Percentiles rank a stretch among this genome's conserved stretches.
Evolutionary conservation across 208 protist species (phyloP).

Genomic region (Trypanosoma rangeli): DNA sequence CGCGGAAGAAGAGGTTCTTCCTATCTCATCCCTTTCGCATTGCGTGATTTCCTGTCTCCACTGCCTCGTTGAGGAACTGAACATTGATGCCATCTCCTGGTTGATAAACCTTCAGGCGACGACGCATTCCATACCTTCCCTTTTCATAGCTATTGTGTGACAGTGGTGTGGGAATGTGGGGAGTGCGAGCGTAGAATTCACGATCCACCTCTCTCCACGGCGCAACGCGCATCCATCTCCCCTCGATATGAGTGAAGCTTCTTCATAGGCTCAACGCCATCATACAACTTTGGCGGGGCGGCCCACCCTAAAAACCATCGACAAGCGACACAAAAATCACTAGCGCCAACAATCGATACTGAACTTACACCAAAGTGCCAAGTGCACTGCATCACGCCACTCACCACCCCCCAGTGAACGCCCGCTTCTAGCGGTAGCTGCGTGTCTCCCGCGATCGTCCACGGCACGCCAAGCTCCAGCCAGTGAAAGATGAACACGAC

Average conservation of each 20-base stretch:
- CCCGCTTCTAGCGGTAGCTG: neutral
- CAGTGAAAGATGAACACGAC: neutral
- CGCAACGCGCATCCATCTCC: conserved; percentile 45
- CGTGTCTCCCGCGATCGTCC: too few species aligned
- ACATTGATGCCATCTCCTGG: conserved; percentile 35
- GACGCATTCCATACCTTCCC: conserved; percentile 83
- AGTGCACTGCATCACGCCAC: conserved; percentile 4
- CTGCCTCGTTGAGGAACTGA: conserved; percentile 31
- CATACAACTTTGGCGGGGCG: conserved; percentile 42
- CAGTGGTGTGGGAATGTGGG: conserved; percentile 64
- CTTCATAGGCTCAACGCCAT: conserved; percentile 30
- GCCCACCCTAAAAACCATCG: conserved; percentile 64
- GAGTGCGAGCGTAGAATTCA: conserved; percentile 54
- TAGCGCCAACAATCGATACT: neutral
- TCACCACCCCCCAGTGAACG: too few species aligned
- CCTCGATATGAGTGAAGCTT: conserved; percentile 28
- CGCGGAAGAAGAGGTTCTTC: neutral
- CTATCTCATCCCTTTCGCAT: conserved; percentile 38
- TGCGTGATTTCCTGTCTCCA: conserved; percentile 62
- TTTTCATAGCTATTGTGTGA: conserved; percentile 67
- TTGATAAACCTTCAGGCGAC: conserved; percentile 47
- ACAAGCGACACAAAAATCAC: neutral
- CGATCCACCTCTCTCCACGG: conserved; percentile 33
- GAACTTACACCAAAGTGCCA: neutral
- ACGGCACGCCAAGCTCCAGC: neutral